Evolutionary conservation across 768 basidiomycete genomes (phyloP), one percentile per base, ranked within the genome.

Genomic region (Epithele typhae): DNA sequence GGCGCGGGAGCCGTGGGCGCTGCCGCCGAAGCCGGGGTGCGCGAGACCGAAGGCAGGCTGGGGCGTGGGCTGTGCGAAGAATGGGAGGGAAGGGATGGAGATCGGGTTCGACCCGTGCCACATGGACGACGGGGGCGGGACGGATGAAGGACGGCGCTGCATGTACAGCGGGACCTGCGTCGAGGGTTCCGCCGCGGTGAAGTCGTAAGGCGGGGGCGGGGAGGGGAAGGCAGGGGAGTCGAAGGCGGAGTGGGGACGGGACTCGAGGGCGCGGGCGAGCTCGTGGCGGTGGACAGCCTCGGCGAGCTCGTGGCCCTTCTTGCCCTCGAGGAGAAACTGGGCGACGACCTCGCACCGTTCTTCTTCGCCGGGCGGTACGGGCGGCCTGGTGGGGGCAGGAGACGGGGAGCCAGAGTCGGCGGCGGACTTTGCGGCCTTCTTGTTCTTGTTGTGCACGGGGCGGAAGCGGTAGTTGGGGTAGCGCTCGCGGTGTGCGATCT

Each of bases 271-370:
- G 37, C 56, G 52, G n/a, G 55, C 51, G 40, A 52, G 37, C 45
- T 84, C 82, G 10, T 82, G 68, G 48, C 62, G 60, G n/a, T 76
- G 71, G 14, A 84, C 73, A 1, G 81, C 82, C 38, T 69, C 73
- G 0, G 80, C 81, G 25, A 86, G 76, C 53, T 82, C 75, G 23
- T 81, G 78, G 32, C 84, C 84, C 60, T 84, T 84, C 64, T 79
- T 84, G 3, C 84, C 84, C 36, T 79, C 76, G 2, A 87, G 70
- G 0, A 86, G 67, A 6, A 86, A 64, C 48, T 76, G 74, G 0
- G 84, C 81, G 12, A 86, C 79, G 40, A 79, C 76, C 46, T 84
- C 71, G 34, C 63, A 65, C 1, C 68, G 63, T 2, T 58, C 53
- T 22, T 66, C 64, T 18, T 68, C 62, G 37, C 63, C 60, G 14